Percentiles rank a stretch among this genome's conserved stretches.
Evolutionary conservation across 495 filamentous ascomycete genomes (phyloP).

Genomic region (Neurospora sp.): DNA sequence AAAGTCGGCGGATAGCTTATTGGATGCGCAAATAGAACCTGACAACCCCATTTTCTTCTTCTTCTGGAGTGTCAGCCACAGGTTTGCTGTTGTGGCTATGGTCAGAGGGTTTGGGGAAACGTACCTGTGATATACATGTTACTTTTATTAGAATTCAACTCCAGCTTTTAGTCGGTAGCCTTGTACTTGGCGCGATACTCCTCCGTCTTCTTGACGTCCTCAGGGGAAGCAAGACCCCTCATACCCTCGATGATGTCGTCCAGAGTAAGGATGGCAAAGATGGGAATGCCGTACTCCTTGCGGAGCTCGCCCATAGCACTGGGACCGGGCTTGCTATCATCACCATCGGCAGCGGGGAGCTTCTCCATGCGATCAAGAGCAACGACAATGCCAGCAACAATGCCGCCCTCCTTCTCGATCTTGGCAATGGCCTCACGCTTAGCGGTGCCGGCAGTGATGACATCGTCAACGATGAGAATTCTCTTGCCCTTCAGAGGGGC

Average conservation of each 20-base stretch:
- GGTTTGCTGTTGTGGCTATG: not conserved
- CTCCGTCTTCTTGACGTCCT: conserved; percentile 61
- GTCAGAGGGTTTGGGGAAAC: not conserved
- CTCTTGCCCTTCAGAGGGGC: conserved; percentile 72
- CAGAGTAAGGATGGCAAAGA: conserved; percentile 50
- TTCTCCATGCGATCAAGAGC: conserved; percentile 84
- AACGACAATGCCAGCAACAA: conserved; percentile 74
- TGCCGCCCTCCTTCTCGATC: conserved; percentile 70
- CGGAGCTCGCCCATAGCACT: conserved; percentile 75
- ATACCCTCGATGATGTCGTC: conserved; percentile 70
- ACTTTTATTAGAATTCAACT: not conserved
- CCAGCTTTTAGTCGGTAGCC: conserved; percentile 41
- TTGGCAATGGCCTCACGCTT: conserved; percentile 83
- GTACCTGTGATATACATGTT: not conserved
- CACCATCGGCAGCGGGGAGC: conserved; percentile 44
- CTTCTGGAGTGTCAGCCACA: not conserved
- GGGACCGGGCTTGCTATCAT: conserved; percentile 40
- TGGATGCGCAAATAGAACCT: not conserved
- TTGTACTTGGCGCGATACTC: conserved; percentile 70
- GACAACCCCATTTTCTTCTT: not conserved
- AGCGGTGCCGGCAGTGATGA: conserved; percentile 89
- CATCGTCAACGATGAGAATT: conserved; percentile 88
- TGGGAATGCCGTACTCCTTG: conserved; percentile 52
- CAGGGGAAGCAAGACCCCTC: conserved; percentile 39
- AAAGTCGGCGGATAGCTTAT: not conserved